Conservation (phyloP, 257 asterid species). For the Salvia miltiorrhiza region DNA sequence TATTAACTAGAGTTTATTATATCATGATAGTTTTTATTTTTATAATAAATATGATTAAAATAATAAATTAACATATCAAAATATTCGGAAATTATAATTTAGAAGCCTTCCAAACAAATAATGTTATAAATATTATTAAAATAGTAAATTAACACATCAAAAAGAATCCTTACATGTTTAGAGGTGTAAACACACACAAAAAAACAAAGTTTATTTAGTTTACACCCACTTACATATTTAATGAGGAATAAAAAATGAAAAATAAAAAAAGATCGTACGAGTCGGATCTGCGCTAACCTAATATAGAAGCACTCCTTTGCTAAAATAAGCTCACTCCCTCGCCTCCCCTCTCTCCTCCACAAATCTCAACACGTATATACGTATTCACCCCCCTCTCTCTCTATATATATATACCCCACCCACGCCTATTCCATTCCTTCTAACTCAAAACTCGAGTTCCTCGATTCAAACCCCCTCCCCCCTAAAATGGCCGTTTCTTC, state of each 20-base stretch:
- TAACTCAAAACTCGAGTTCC: not conserved
- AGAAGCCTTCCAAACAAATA: no score
- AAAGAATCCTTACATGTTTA: no score
- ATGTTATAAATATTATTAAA: no score
- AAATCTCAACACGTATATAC: not conserved
- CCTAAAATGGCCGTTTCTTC: slow-evolving; percentile 33
- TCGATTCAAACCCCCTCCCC: not conserved
- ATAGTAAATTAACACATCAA: no score
- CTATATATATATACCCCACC: not conserved
- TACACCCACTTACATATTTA: no score
- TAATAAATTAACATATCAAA: no score
- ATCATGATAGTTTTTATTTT: no score
- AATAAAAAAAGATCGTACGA: not conserved
- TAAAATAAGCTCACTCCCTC: not conserved
- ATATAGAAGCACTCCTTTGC: not conserved
- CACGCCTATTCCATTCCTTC: not conserved
- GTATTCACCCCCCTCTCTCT: not conserved
- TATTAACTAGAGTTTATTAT: no score
- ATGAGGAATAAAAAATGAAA: no score
- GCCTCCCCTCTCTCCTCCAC: slow-evolving; percentile 18
- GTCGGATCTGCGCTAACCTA: slow-evolving; percentile 14
- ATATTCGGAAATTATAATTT: no score
- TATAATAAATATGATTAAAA: not conserved
- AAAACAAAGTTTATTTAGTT: no score
- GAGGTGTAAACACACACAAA: no score